phyloP scores from a whole-genome alignment of 139 green algal species.

The Choricystis sp. region DNA sequence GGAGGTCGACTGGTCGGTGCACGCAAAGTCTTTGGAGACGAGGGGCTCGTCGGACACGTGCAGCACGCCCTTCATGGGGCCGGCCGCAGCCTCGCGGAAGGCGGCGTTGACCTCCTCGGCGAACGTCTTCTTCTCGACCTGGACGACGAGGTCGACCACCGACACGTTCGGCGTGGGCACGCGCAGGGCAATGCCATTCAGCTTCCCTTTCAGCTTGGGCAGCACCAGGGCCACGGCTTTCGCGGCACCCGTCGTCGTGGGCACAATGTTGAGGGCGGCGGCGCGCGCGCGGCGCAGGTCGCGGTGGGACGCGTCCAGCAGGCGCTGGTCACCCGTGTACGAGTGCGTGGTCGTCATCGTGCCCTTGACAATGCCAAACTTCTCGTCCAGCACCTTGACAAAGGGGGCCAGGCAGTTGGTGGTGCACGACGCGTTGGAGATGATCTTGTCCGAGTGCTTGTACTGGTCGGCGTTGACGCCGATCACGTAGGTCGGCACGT shows the following conservation, averaged over 20 bases:
- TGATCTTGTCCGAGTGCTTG: slow-evolving; percentile 73
- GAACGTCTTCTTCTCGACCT: slow-evolving; percentile 98
- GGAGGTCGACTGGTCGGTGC: slow-evolving; percentile 71
- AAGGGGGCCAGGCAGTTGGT: slow-evolving; percentile 99
- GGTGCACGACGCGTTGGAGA: slow-evolving; percentile 98
- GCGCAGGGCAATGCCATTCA: slow-evolving; percentile 94
- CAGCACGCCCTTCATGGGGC: slow-evolving; percentile 79
- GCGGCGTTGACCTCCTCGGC: slow-evolving; percentile 98
- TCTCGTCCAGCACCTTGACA: slow-evolving; percentile 96
- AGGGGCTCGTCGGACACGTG: slow-evolving; percentile 81
- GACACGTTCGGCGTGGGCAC: slow-evolving; percentile 98
- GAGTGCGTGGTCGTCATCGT: slow-evolving; percentile 99
- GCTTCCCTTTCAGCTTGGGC: slow-evolving; percentile 83
- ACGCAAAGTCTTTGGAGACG: slow-evolving; percentile 91
- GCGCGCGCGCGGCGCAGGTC: slow-evolving; percentile 92
- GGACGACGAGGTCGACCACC: slow-evolving; percentile 93
- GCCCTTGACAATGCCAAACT: slow-evolving; percentile 98
- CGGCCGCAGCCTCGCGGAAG: slow-evolving; percentile 75
- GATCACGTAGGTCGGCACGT: slow-evolving; percentile 96
- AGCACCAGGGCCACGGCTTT: slow-evolving; percentile 96
- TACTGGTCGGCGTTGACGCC: slow-evolving; percentile 89
- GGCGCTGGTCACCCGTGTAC: slow-evolving; percentile 97
- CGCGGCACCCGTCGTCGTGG: slow-evolving; percentile 95
- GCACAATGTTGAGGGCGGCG: slow-evolving; percentile 96
- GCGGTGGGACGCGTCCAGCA: slow-evolving; percentile 95